phyloP scores from a whole-genome alignment of 176 grass and related monocot species.

The Oryza glaberrima region DNA sequence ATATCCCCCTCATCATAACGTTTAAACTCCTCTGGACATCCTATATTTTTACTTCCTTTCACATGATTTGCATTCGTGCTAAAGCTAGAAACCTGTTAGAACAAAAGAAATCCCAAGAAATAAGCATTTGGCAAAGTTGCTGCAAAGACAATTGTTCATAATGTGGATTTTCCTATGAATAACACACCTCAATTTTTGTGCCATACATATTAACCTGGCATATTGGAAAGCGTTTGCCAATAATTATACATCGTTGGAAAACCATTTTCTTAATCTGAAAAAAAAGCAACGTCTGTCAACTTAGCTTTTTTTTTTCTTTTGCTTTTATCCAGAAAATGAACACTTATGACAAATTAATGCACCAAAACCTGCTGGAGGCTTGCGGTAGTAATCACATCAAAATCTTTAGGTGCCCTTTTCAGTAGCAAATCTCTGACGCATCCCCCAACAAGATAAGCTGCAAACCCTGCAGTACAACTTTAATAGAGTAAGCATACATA shows the following conservation, averaged over 20 bases:
- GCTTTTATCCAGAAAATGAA: slow-evolving; percentile 24
- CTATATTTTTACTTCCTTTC: slow-evolving; percentile 38
- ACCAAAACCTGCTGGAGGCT: slow-evolving; percentile 73
- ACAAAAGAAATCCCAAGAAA: slow-evolving; percentile 27
- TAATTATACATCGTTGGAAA: slow-evolving; percentile 50
- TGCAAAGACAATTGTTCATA: slow-evolving; percentile 22
- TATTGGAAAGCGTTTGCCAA: slow-evolving; percentile 79
- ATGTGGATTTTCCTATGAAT: slow-evolving; percentile 29
- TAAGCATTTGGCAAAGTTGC: slow-evolving; percentile 5
- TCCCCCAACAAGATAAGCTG: slow-evolving; percentile 90
- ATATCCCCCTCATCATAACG: slow-evolving; percentile 52
- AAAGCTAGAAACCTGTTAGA: slow-evolving; percentile 84
- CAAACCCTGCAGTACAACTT: slow-evolving; percentile 60
- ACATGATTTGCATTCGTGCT: slow-evolving; percentile 18
- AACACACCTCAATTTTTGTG: slow-evolving; percentile 70
- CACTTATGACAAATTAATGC: slow-evolving; percentile 23
- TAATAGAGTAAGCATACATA: slow-evolving; percentile 31
- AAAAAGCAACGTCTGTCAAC: slow-evolving; percentile 33
- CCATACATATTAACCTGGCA: slow-evolving; percentile 58
- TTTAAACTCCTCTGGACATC: slow-evolving; percentile 39
- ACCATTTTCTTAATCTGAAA: slow-evolving; percentile 65
- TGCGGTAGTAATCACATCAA: slow-evolving; percentile 87
- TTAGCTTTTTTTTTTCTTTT: slow-evolving; percentile 8
- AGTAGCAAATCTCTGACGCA: slow-evolving; percentile 91
- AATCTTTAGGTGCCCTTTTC: slow-evolving; percentile 85